Base-by-base conservation (phyloP, 2,329 filamentous ascomycete species). In the Claviceps arundinis region DNA sequence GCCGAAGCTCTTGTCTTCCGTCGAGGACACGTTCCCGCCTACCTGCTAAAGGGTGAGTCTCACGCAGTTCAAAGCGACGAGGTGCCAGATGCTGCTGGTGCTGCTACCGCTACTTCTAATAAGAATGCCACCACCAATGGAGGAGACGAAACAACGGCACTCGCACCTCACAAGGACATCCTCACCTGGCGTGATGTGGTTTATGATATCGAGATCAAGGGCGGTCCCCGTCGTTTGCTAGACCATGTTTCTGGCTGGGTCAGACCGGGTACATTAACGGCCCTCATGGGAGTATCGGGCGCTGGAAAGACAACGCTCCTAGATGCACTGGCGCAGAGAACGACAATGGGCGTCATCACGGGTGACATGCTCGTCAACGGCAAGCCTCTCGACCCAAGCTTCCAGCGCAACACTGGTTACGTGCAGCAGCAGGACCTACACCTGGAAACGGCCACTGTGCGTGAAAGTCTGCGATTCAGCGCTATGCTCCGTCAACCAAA, bases 181-280 rank as follows among this genome's bases (percentile, higher is more conserved):
- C 91, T 93, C 66, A 85, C 85, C 42, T 94, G 87, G 88, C 75
- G 80, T 52, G 75, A 89, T 58, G 82, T 93, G 0, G 83, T 81
- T 56, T 94, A 78, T 52, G 74, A 81, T 19, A 76, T 81, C 56
- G 77, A 84, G 58, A 86, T 94, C 68, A 93, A 93, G 68, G 75
- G 74, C 1, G 78, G 87, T 56, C 69, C 74, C 1, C 78, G 87
- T n/a, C 77, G 84, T 17, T 64, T 95, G 54, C 68, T 95, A 50
- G 83, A 95, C 58, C 72, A 89, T 52, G 85, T 95, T 1, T 81
- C 87, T 58, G 89, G 89, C 5, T 95, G 87, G 86, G 87, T 95
- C 52, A 90, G 90, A 65, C 89, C 89, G 0, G 89, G 89, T 30
- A 94, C 87, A 1, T 70, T 94, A 37, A 95, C 89, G 2, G 89